phyloP scores from a whole-genome alignment of 2,329 filamentous ascomycete genomes.

The Chrysoporthe puriensis region DNA sequence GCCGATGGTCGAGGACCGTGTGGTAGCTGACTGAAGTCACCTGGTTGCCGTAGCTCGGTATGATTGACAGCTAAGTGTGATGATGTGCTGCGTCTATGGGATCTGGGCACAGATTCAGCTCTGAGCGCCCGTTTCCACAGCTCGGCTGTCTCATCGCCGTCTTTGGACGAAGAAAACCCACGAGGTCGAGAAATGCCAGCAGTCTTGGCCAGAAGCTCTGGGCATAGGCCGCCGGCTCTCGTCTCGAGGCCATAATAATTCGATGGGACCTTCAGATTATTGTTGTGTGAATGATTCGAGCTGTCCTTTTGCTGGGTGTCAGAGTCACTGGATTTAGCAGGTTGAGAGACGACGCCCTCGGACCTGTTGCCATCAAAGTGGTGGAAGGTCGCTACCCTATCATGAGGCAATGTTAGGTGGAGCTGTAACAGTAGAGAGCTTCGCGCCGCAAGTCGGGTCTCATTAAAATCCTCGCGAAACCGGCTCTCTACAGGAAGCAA shows the following conservation, averaged over 20 bases:
- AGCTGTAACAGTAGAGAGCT: constrained; percentile 43
- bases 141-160: constrained; percentile 26
- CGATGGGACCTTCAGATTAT: constrained; percentile 19
- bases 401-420: constrained; percentile 38
- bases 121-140: constrained; percentile 30
- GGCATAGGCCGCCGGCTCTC: neutral
- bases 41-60: neutral
- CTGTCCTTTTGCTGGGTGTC: neutral
- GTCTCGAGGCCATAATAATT: neutral
- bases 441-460: constrained; percentile 9
- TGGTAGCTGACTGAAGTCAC: neutral
- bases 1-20: constrained; percentile 10
- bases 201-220: neutral
- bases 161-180: constrained; percentile 26
- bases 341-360: neutral
- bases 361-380: constrained; percentile 27
- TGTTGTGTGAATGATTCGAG: neutral
- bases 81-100: constrained; percentile 20
- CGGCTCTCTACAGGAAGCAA: constrained; percentile 40
- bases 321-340: constrained; percentile 9
- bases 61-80: constrained; percentile 4
- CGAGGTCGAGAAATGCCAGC: constrained; percentile 6
- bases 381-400: constrained; percentile 34
- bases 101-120: constrained; percentile 26
- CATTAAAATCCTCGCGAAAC: constrained; percentile 47